Base-by-base conservation (phyloP, 306 rosid species). In the Dryas drummondii region DNA sequence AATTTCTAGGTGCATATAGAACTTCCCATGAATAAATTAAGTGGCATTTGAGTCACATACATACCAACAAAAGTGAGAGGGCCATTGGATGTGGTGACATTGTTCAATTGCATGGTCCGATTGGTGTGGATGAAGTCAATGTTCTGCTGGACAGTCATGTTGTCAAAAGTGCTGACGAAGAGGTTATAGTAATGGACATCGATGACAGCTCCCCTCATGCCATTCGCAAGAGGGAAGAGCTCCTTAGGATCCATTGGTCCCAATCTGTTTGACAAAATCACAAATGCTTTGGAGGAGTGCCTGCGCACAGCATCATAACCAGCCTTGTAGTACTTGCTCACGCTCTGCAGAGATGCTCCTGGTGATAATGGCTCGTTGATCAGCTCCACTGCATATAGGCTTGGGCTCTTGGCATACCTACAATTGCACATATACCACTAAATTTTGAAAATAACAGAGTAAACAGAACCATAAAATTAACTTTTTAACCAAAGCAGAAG, bases 121-220 rank as follows among this genome's bases (percentile, higher is more conserved):
- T 87, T 88, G n/a, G 53, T 77, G 71, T 68, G 4, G 80, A 90
- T 72, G 84, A 42, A 87, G 69, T 85, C 89, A 72, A 92, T 86
- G 78, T 92, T 85, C 6, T 92, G 83, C 72, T 90, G 91, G 4
- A 61, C 88, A 4, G 76, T 82, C 83, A 82, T 13, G 82, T 71
- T 27, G 22, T 80, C 52, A 32, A 90, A 88, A 0, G 2, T 1
- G n/a, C 55, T 17, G 0, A 68, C 17, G 72, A 85, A 92, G 51
- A 92, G 82, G 81, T 75, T 88, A 81, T 90, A 90, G 76, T 90
- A 92, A 64, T 90, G 97, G 47, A 88, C 81, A 76, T 92, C 97
- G 66, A 92, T 73, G 65, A 90, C 97, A 6, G 84, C 67, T 17
- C 75, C 14, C 40, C 5, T n/a, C 2, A 85, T 51, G 65, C 88